These are phyloP conservation scores for Eutrema japonicum DNA, from an alignment of 345 rosid species.

Conservation along the genomic window DNA sequence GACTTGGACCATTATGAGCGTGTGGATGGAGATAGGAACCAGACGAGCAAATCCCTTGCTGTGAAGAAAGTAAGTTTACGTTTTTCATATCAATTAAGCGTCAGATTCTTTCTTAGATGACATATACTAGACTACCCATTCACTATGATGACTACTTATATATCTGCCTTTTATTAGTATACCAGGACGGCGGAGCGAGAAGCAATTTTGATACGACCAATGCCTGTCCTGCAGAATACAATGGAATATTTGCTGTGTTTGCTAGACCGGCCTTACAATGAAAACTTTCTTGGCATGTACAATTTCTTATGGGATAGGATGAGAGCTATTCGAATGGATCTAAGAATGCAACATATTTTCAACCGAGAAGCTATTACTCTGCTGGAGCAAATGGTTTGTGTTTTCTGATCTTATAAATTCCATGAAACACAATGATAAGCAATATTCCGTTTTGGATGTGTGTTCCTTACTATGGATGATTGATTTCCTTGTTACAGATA, in stretches of 20 bases:
- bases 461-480: slow-evolving; percentile 32
- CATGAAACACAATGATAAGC: neutral
- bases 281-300: slow-evolving; percentile 79
- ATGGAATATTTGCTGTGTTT: slow-evolving; percentile 76
- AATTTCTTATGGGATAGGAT: slow-evolving; percentile 99
- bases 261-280: slow-evolving; percentile 85
- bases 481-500: slow-evolving; percentile 63
- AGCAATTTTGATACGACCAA: slow-evolving; percentile 84
- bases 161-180: slow-evolving; percentile 58
- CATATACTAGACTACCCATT: slow-evolving; percentile 13
- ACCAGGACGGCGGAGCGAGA: slow-evolving; percentile 95
- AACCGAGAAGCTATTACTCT: slow-evolving; percentile 75
- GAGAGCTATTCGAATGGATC: slow-evolving; percentile 97
- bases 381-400: slow-evolving; percentile 94
- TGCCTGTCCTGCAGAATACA: slow-evolving; percentile 85
- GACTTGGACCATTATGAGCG: slow-evolving; percentile 97
- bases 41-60: slow-evolving; percentile 79
- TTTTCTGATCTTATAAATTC: slow-evolving; percentile 17
- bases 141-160: slow-evolving; percentile 39
- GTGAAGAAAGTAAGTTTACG: slow-evolving; percentile 63
- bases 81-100: slow-evolving; percentile 10
- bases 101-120: slow-evolving; percentile 26
- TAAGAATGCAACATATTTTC: slow-evolving; percentile 96
- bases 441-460: slow-evolving; percentile 19
- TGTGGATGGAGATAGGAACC: slow-evolving; percentile 90